Base-by-base conservation (phyloP, 805 yeast species). In the Zygosaccharomyces bisporus region DNA sequence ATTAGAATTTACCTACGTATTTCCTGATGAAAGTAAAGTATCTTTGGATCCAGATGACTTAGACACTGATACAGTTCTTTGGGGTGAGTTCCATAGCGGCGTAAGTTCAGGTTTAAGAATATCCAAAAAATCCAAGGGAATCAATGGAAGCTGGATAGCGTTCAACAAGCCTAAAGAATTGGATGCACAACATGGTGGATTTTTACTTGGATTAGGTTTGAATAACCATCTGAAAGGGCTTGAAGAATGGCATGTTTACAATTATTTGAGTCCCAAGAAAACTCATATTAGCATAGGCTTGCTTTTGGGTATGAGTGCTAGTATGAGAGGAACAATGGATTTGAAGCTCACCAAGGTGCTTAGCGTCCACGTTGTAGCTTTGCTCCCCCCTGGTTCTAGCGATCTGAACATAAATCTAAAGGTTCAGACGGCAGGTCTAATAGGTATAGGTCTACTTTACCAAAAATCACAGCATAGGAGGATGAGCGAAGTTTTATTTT, bases 221-320 rank as follows among this genome's bases (percentile, higher is more conserved):
- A 87, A 87, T 64, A 98, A 98, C 0, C 96, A 90, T 60, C 67
- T 93, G 55, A 80, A 76, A 45, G 73, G 74, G 33, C 67, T 93
- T 19, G 98, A 91, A 57, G 96, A 93, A 62, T 93, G 98, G 97
- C 96, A 90, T 60, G 85, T 91, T 23, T 93, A 88, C 62, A 90
- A 91, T 58, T 89, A 88, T 53, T 68, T 93, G 42, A 95, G 96
- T 0, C 95, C 96, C 0, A 90, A 93, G 52, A 88, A 86, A 56
- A 77, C 83, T 3, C 76, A 76, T 32, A 86, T 95, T 0, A 86
- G 95, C 61, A 81, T 89, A 27, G 98, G 97, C 0, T 70, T 93
- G 35, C 68, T 93, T 27, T 66, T 93, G 13, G 99, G 99, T 1
- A 83, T 91, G 87, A 80, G 96, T 14, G 96, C 96, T 0, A 86